Evolutionary conservation across 192 early-diverging fungal species (phyloP), one percentile per base, ranked within the genome.

Genomic region (Coemansia sp.): DNA sequence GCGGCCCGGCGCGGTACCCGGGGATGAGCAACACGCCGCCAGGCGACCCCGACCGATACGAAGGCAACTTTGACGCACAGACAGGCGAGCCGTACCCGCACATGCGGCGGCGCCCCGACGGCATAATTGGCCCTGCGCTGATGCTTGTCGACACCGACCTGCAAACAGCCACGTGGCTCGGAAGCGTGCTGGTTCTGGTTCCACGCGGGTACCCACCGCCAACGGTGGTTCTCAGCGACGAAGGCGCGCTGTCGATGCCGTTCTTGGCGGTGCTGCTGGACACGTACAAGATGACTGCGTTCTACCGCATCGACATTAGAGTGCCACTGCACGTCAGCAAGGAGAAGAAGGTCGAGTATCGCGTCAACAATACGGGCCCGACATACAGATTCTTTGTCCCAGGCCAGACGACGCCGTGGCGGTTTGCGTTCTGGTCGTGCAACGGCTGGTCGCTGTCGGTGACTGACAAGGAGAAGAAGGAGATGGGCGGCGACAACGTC

Each of bases 361-460:
- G 68, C 39, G 52, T 85, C 34, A 82, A 83, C 72, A 72, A 85
- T 73, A 60, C 62, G 34, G 72, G 84, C 5, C 69, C 85, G 3
- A 61, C 72, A 43, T 82, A 87, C 67, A 58, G 44, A 63, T 84
- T 88, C 83, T 64, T 74, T 71, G 66, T 86, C 45, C 82, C 85
- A 6, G 73, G 80, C 60, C 64, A 76, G 49, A 39, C 75, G 48
- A 81, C 87, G 62, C 78, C 86, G 10, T 88, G 88, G 84, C 84
- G 88, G 9, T 90, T 87, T 68, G 84, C 84, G 67, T 92, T 92
- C 69, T 86, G 86, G 75, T 87, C 85, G 34, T 92, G 90, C 75
- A 92, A 92, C 64, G 90, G 90, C 9, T 92, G 87, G 71, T 90
- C 89, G 14, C 84, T 87, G 38, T 77, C 73, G 26, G 77, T 86